Evolutionary conservation across 768 basidiomycete genomes (phyloP).

Genomic region (Phlegmacium glaucopus): DNA sequence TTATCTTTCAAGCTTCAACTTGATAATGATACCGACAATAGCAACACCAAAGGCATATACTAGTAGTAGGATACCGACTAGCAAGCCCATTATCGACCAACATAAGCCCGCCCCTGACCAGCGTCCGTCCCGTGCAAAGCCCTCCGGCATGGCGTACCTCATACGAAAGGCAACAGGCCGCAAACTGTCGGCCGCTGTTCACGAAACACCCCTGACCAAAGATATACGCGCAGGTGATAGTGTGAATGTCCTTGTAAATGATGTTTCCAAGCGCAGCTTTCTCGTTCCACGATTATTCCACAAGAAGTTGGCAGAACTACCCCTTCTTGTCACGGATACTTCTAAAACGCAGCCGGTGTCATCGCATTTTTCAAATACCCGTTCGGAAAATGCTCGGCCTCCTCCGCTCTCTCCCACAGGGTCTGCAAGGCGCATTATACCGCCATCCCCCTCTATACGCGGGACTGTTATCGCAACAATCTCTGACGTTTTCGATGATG

Average conservation of each 20-base stretch:
- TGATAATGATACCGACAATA: not conserved
- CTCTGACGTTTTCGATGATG: conserved; percentile 49
- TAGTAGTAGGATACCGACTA: conserved; percentile 3
- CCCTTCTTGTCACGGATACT: conserved; percentile 24
- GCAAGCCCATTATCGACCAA: too few relatives aligned
- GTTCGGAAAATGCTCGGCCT: conserved; percentile 2
- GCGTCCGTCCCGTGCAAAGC: conserved; percentile 17
- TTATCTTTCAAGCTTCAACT: not conserved
- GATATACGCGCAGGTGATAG: conserved; percentile 8
- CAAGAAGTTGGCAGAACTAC: conserved; percentile 28
- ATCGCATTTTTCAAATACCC: conserved; percentile 1
- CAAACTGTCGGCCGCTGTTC: conserved; percentile 17
- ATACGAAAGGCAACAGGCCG: conserved; percentile 38
- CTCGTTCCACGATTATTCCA: conserved; percentile 30
- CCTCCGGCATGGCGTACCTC: conserved; percentile 30
- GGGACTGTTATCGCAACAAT: conserved; percentile 18
- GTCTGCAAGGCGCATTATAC: not conserved
- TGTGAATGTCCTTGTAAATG: not conserved
- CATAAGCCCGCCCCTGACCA: not conserved
- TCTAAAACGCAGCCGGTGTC: conserved; percentile 20
- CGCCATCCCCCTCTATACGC: conserved; percentile 19
- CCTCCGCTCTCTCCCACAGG: not conserved
- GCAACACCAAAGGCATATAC: conserved; percentile 5
- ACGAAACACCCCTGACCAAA: conserved; percentile 18
- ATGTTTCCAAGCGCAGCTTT: conserved; percentile 21